A percentile compares a stretch with the other conserved stretches of the same genome.
These are phyloP conservation scores for Bipolaris cookei DNA, from an alignment of 2,329 filamentous ascomycete genomes.

Conservation along the genomic window DNA sequence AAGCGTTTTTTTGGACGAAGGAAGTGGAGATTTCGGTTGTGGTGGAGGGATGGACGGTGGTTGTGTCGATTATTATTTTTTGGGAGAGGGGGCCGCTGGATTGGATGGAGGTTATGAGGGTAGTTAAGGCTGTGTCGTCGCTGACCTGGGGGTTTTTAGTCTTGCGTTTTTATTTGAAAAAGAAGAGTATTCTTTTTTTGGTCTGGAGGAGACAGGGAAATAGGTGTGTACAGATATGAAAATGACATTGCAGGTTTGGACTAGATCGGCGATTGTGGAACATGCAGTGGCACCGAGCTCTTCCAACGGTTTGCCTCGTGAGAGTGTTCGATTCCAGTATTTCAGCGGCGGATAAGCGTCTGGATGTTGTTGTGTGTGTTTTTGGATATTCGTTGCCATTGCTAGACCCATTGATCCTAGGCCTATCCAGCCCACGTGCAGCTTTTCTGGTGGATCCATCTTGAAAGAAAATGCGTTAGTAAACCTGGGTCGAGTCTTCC, in stretches of 20 bases:
- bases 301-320: conserved; percentile 51
- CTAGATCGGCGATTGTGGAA: conserved; percentile 24
- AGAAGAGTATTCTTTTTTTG: no score
- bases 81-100: conserved; percentile 26
- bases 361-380: conserved; percentile 39
- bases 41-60: conserved; percentile 58
- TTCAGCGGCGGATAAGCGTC: conserved; percentile 33
- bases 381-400: conserved; percentile 60
- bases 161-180: no score
- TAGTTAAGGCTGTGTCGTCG: conserved; percentile 52
- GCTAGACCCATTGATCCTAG: conserved; percentile 60
- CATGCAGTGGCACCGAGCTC: conserved; percentile 28
- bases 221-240: conserved; percentile 43
- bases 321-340: conserved; percentile 58
- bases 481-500: not conserved
- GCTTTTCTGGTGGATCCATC: conserved; percentile 12
- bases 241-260: conserved; percentile 29
- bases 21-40: conserved; percentile 39
- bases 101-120: conserved; percentile 39
- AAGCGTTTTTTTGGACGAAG: conserved; percentile 37
- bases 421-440: conserved; percentile 44
- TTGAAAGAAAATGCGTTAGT: not conserved
- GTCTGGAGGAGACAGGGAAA: no score
- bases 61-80: conserved; percentile 59
- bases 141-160: conserved; percentile 37